phyloP scores from a whole-genome alignment of 495 filamentous ascomycete species.

The Aspergillus hancockii region DNA sequence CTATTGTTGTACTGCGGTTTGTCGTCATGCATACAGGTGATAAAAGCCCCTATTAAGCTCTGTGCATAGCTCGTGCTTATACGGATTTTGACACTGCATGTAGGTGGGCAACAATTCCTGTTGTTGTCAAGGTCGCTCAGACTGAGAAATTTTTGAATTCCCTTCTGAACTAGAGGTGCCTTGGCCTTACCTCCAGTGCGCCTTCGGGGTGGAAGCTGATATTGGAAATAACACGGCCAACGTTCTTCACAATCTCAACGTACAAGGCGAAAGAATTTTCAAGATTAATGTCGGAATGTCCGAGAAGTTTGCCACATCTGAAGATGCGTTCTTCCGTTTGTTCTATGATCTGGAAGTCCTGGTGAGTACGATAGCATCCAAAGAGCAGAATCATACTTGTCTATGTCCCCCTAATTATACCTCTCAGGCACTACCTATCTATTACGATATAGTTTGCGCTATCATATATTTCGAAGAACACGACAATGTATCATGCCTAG shows the following conservation, averaged over 20 bases:
- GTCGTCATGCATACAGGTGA: slow-evolving; percentile 39
- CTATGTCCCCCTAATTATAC: neutral
- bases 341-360: slow-evolving; percentile 31
- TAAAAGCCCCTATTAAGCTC: neutral
- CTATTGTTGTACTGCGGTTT: slow-evolving; percentile 29
- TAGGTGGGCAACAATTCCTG: slow-evolving; percentile 47
- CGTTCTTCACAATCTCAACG: slow-evolving; percentile 34
- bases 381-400: neutral
- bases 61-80: neutral
- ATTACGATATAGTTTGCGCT: slow-evolving; percentile 31
- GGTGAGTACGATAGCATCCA: slow-evolving; percentile 17
- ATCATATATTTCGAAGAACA: slow-evolving; percentile 23
- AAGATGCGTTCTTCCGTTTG: slow-evolving; percentile 34
- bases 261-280: slow-evolving; percentile 24
- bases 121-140: slow-evolving; percentile 42
- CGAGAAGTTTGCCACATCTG: slow-evolving; percentile 25
- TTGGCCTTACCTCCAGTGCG: slow-evolving; percentile 38
- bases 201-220: slow-evolving; percentile 37
- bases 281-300: slow-evolving; percentile 37
- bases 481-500: slow-evolving; percentile 23
- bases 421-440: slow-evolving; percentile 32
- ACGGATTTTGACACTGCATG: too few species aligned
- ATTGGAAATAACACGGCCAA: slow-evolving; percentile 39
- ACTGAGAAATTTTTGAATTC: slow-evolving; percentile 37
- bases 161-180: slow-evolving; percentile 34